Evolutionary conservation across 345 rosid species (phyloP).

Genomic region (Eutrema yunnanense): DNA sequence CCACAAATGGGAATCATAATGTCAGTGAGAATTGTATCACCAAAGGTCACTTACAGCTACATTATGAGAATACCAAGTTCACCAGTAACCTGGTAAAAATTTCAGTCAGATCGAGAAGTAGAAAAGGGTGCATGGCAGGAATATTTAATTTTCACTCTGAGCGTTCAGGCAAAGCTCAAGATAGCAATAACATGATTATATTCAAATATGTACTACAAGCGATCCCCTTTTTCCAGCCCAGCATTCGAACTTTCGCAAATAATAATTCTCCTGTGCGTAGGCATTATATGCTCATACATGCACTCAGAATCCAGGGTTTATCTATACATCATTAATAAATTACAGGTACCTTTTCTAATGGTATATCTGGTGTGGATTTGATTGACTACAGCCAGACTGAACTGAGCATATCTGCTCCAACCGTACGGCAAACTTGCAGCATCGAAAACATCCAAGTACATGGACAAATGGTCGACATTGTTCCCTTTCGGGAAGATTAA

Average conservation of each 20-base stretch:
- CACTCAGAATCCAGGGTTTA: neutral
- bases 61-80: neutral
- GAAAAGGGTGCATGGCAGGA: conserved; percentile 3
- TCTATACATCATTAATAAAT: neutral
- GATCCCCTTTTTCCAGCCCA: conserved; percentile 13
- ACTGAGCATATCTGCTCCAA: conserved; percentile 94
- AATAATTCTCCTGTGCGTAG: neutral
- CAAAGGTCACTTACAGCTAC: conserved; percentile 1
- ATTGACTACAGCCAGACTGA: conserved; percentile 80
- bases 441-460: conserved; percentile 97
- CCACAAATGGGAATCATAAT: conserved; percentile 14
- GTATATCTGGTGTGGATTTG: conserved; percentile 68
- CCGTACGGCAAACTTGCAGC: conserved; percentile 71
- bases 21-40: conserved; percentile 1
- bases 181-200: neutral
- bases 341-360: conserved; percentile 65
- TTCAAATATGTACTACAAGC: neutral
- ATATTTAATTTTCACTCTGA: neutral
- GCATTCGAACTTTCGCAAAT: neutral
- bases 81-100: neutral
- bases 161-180: neutral
- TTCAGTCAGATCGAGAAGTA: neutral
- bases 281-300: conserved; percentile 3
- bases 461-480: conserved; percentile 85
- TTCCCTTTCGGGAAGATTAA: conserved; percentile 86